Evolutionary conservation across 1,139 yeast species (phyloP).

Genomic region (Suhomyces atakaporum): DNA sequence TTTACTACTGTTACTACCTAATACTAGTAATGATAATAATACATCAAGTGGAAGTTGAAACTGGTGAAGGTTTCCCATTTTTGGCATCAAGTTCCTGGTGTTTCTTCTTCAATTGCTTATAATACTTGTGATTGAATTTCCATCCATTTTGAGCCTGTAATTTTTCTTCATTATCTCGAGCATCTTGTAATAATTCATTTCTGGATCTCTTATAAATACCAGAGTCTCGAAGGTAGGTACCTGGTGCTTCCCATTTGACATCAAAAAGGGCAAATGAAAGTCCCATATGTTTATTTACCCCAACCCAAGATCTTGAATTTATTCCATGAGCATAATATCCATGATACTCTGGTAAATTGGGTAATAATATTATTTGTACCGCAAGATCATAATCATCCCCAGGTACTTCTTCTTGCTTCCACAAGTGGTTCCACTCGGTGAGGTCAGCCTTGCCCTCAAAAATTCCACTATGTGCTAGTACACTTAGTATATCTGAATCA

Average conservation of each 20-base stretch:
- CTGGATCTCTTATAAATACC: constrained; percentile 32
- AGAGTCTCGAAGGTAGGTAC: constrained; percentile 33
- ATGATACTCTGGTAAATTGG: constrained; percentile 59
- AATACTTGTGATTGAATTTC: constrained; percentile 33
- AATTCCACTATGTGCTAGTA: constrained; percentile 73
- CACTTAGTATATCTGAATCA: constrained; percentile 82
- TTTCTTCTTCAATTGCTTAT: constrained; percentile 30
- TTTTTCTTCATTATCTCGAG: constrained; percentile 20
- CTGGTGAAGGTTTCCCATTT: no score
- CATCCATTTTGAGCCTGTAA: constrained; percentile 29
- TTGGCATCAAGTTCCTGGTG: constrained; percentile 2
- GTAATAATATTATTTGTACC: constrained; percentile 70
- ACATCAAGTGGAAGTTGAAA: no score
- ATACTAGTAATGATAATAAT: no score
- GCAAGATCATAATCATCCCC: constrained; percentile 53
- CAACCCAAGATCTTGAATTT: constrained; percentile 72
- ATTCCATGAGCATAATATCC: constrained; percentile 70
- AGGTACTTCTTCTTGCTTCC: constrained; percentile 28
- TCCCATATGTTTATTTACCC: constrained; percentile 61
- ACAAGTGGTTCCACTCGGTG: constrained; percentile 36
- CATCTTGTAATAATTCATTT: constrained; percentile 30
- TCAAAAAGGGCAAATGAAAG: constrained; percentile 60
- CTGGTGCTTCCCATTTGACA: constrained; percentile 51
- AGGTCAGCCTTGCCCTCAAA: constrained; percentile 38
- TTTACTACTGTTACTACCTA: no score